Base-by-base conservation (phyloP, 768 basidiomycete genomes). In the Fomitopsis pulvina region DNA sequence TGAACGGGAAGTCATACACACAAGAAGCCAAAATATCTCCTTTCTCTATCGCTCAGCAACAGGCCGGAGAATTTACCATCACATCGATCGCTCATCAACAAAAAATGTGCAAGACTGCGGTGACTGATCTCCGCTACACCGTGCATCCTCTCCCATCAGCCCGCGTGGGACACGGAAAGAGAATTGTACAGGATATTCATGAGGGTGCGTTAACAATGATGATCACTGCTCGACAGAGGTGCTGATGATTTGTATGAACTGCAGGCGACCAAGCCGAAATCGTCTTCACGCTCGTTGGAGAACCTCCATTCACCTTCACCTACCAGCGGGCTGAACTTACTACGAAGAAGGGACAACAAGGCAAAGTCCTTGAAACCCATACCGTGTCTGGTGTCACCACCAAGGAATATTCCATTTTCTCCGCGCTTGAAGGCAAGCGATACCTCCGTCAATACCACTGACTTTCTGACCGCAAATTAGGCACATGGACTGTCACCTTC, bases 251-350 rank as follows among this genome's bases (percentile, higher is more conserved):
- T 22, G 45, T 47, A 14, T 20, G 43, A 21, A 22, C 47, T 48
- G 51, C 55, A 90, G 88, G 90, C 48, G 90, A 92, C 61, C 87
- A 96, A 71, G 93, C 95, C 16, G 90, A 93, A 66, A 96, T 99
- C 52, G 69, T 85, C 37, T 97, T 99, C 66, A 83, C 84, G 2
- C 77, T 99, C 47, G 74, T 85, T 27, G 96, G 96, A 40, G 87
- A 90, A 63, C 87, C 96, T 16, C 96, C 96, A 0, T 99, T 97
- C 70, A 86, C 93, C 1, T 97, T 99, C 68, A 93, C 92, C 0
- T 94, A 94, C 67, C 89, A 92, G 64, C 80, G 91, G 41, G 77
- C 89, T 2, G 90, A 91, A 66, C 75, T 81, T 18, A 76, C 73
- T 44, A 65, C 71, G 3, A 81, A 77, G 68, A 87, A 87, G 63